A percentile compares a stretch with the other conserved stretches of the same genome.
Conservation (phyloP, 2,329 filamentous ascomycete genomes). For the Trichoderma citrinoviride region DNA sequence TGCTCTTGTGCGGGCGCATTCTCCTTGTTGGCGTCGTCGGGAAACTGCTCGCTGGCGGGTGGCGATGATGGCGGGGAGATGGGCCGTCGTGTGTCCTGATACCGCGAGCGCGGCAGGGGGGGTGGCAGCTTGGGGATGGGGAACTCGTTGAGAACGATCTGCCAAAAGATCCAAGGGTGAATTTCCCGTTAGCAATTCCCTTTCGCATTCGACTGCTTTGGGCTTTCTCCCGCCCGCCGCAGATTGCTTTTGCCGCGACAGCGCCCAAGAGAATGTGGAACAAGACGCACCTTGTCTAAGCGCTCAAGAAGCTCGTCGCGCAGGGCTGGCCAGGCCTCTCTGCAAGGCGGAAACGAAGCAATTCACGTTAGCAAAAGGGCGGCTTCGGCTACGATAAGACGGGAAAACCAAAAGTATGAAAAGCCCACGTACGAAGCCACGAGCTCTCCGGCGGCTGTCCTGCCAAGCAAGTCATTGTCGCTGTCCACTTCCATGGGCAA, state of each 20-base stretch:
- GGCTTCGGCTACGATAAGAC: background rate
- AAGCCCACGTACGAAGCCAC: conserved; percentile 53
- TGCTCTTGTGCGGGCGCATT: conserved; percentile 51
- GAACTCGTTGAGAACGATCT: conserved; percentile 77
- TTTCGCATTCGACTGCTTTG: background rate
- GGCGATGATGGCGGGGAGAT: conserved; percentile 47
- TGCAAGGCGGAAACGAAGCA: conserved; percentile 37
- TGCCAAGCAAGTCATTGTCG: conserved; percentile 41
- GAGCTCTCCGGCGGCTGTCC: conserved; percentile 49
- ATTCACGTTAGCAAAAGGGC: conserved; percentile 12
- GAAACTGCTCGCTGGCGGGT: conserved; percentile 41
- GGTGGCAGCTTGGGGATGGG: conserved; percentile 62
- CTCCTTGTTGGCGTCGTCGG: conserved; percentile 66
- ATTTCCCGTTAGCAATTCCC: background rate
- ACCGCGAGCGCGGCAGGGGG: conserved; percentile 41
- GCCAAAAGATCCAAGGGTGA: background rate
- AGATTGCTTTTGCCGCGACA: background rate
- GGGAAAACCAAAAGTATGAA: background rate
- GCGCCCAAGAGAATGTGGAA: too few species aligned
- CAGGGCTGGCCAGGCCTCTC: conserved; percentile 66
- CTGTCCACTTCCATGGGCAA: conserved; percentile 53
- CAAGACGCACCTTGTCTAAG: conserved; percentile 56
- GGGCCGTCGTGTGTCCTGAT: conserved; percentile 40
- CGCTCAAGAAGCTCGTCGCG: conserved; percentile 63
- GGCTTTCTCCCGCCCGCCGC: too few species aligned